Base-by-base conservation (phyloP, 2,329 filamentous ascomycete genomes). In the Colletotrichum sansevieriae region DNA sequence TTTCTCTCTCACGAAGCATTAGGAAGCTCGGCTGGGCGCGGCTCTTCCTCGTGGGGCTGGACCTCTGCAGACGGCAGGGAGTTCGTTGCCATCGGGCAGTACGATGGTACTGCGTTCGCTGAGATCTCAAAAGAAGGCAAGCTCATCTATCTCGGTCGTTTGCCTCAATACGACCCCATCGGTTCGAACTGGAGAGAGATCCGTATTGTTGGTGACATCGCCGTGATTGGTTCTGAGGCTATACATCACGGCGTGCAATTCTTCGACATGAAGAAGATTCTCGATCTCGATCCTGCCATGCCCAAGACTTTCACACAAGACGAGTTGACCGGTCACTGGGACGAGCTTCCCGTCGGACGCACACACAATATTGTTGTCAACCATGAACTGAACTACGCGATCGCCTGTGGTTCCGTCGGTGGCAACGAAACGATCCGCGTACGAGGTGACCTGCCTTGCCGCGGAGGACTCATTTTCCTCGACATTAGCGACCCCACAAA, bases 261-360 rank as follows among this genome's bases (percentile, higher is more conserved):
- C 76, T 90, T 90, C 73, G 88, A 90, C 76, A 83, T 89, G 85
- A 83, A 80, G 73, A 89, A 85, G 79, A 79, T 88, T n/a, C 78
- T 86, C 62, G 77, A 78, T 43, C 74, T 87, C 66, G 78, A 83
- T 75, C 81, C 82, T 1, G 77, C 75, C 2, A 76, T 69, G 25
- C 83, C 84, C 10, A 77, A 77, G 18, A 80, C 75, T 46, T 87
- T 85, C 75, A 81, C 76, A 59, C 76, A 76, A 44, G 78, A 77
- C 13, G 83, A 83, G 61, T 75, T 85, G 67, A 80, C 82, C 51
- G 76, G 76, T 29, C 78, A 78, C 72, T 83, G 78, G 73, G 78
- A 76, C 62, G 78, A 75, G 44, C 77, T 83, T 0, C 82, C 82
- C n/a, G 73, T 78, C 33, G 71, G 74, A 18, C 68, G 71, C 56